A percentile compares a stretch with the other conserved stretches of the same genome.
These are phyloP conservation scores for Hanseniaspora valbyensis DNA, from an alignment of 805 yeast genomes.

Conservation along the genomic window DNA sequence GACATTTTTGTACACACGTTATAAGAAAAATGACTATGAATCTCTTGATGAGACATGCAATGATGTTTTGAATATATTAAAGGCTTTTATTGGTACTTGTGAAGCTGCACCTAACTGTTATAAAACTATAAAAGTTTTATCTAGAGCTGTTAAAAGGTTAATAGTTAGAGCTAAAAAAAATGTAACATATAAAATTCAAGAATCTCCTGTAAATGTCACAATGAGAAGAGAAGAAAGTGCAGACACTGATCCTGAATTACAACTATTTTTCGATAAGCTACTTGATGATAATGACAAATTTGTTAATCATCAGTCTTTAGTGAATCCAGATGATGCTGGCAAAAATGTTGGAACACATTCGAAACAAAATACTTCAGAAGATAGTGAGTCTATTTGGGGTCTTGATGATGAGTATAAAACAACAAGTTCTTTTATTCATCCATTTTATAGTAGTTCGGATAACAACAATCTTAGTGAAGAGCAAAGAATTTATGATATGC, in stretches of 20 bases:
- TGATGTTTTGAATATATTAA: conserved; percentile 47
- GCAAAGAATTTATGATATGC: conserved; percentile 45
- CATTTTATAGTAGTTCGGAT: conserved; percentile 5
- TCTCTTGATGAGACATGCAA: conserved; percentile 40
- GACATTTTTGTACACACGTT: conserved; percentile 65
- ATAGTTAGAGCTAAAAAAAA: not conserved
- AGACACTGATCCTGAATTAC: conserved; percentile 26
- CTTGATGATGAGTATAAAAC: conserved; percentile 15
- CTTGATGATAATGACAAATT: conserved; percentile 23
- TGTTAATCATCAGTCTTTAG: conserved; percentile 14
- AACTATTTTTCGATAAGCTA: conserved; percentile 40
- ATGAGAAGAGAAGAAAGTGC: conserved; percentile 13
- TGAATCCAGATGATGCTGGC: conserved; percentile 16
- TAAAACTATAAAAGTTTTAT: conserved; percentile 58
- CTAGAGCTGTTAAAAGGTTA: conserved; percentile 54
- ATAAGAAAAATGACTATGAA: conserved; percentile 38
- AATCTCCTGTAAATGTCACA: conserved; percentile 6
- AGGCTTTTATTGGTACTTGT: conserved; percentile 54
- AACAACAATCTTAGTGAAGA: conserved; percentile 35
- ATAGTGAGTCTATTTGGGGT: conserved; percentile 10
- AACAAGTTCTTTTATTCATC: conserved; percentile 12
- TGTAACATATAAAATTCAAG: not conserved
- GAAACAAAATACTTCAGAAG: not conserved
- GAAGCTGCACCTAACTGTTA: conserved; percentile 67
- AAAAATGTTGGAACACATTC: not conserved